Conservation (phyloP, 2,329 filamentous ascomycete genomes). For the Huntiella bhutanensis region DNA sequence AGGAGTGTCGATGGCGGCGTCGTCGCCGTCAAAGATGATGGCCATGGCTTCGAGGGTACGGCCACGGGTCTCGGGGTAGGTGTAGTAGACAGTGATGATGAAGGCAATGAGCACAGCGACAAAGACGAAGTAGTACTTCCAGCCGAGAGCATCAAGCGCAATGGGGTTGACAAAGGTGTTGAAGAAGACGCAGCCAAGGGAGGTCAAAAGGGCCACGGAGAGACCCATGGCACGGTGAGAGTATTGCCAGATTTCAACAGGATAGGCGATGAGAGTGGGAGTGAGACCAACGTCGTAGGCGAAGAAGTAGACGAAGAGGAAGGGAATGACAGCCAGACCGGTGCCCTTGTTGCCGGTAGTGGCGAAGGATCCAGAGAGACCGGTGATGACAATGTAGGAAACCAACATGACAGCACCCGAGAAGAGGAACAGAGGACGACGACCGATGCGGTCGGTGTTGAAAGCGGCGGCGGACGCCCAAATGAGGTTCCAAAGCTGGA, state of each 20-base stretch:
- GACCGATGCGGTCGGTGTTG: conserved; percentile 26
- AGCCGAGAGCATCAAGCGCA: conserved; percentile 21
- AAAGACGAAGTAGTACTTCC: conserved; percentile 26
- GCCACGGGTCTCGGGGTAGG: conserved; percentile 67
- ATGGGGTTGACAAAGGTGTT: conserved; percentile 27
- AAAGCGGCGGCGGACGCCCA: conserved; percentile 24
- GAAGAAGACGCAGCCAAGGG: conserved; percentile 23
- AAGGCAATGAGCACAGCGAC: conserved; percentile 25
- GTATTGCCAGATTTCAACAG: conserved; percentile 41
- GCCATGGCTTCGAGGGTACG: conserved; percentile 14
- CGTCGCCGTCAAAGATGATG: conserved; percentile 10
- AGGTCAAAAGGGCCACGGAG: conserved; percentile 36
- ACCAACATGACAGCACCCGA: conserved; percentile 30
- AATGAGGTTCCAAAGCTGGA: conserved; percentile 22
- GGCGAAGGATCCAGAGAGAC: conserved; percentile 17
- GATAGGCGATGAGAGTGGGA: conserved; percentile 26
- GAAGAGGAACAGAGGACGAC: conserved; percentile 31
- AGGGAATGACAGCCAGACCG: conserved; percentile 29
- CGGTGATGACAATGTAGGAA: conserved; percentile 36
- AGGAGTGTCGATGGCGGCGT: not conserved
- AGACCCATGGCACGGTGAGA: conserved; percentile 38
- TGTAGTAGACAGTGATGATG: conserved; percentile 45
- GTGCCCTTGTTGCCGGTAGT: conserved; percentile 21
- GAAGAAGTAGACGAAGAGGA: conserved; percentile 29
- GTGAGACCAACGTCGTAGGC: conserved; percentile 16